Percentiles rank a stretch among this genome's conserved stretches.
Evolutionary conservation across 352 stramenopile species (phyloP).

Genomic region (Globisporangium spinosum): DNA sequence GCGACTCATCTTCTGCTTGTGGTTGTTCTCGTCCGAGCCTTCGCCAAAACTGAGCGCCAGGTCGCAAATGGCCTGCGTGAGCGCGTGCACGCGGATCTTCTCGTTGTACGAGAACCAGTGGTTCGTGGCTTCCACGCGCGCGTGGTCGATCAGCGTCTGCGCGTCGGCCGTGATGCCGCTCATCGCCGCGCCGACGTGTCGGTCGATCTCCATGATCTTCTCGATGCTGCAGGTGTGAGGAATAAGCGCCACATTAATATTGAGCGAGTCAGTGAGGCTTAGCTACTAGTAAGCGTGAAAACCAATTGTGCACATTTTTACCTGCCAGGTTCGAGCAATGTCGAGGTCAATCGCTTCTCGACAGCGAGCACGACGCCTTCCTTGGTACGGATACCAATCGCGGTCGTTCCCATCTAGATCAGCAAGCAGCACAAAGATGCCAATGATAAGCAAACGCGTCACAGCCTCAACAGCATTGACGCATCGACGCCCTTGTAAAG

Average conservation of each 20-base stretch:
- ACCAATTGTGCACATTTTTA: constrained; percentile 17
- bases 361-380: constrained; percentile 97
- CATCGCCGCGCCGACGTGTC: constrained; percentile 97
- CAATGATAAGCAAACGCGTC: background rate
- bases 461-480: background rate
- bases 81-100: constrained; percentile 95
- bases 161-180: constrained; percentile 98
- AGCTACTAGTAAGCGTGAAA: too few species aligned
- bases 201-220: constrained; percentile 99
- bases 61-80: constrained; percentile 98
- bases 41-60: constrained; percentile 95
- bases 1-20: constrained; percentile 97
- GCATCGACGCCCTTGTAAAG: too few species aligned
- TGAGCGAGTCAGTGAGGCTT: background rate
- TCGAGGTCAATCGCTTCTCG: constrained; percentile 97
- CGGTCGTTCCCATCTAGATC: constrained; percentile 94
- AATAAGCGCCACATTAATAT: background rate
- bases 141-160: constrained; percentile 98
- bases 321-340: constrained; percentile 93
- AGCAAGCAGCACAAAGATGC: constrained; percentile 13
- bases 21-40: constrained; percentile 91
- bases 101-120: constrained; percentile 98
- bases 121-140: constrained; percentile 98
- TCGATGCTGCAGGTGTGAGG: constrained; percentile 86
- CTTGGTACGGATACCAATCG: constrained; percentile 97